These are phyloP conservation scores for Acidomyces sp. DNA, from an alignment of 495 filamentous ascomycete species.

Conservation along the genomic window DNA sequence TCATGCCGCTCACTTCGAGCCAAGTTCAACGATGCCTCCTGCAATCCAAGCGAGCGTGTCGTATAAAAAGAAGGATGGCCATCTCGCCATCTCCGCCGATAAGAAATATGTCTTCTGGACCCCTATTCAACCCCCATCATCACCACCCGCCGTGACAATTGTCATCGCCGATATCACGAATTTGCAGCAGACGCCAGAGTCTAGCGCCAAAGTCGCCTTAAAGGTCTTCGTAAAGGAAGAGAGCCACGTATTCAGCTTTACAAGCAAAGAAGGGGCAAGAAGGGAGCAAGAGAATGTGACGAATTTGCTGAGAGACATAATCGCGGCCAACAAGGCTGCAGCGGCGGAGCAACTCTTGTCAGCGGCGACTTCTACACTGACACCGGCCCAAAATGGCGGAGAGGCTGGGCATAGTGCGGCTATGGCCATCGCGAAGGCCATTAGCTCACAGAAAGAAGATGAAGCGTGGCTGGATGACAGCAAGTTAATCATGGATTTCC, in stretches of 20 bases:
- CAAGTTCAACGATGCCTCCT: too few species aligned
- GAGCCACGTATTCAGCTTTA: conserved; percentile 76
- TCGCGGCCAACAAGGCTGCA: conserved; percentile 51
- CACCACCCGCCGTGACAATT: conserved; percentile 50
- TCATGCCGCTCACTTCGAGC: too few species aligned
- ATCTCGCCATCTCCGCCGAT: conserved; percentile 57
- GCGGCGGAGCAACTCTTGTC: conserved; percentile 26
- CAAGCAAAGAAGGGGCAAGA: conserved; percentile 58
- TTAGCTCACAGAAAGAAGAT: conserved; percentile 29
- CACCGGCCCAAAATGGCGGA: conserved; percentile 26
- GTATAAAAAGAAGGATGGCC: conserved; percentile 96
- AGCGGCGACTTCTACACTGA: conserved; percentile 24
- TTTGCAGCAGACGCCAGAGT: conserved; percentile 82
- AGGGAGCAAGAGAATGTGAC: conserved; percentile 73
- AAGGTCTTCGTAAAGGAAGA: conserved; percentile 68
- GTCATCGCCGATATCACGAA: conserved; percentile 69
- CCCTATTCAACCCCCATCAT: conserved; percentile 43
- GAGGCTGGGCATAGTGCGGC: conserved; percentile 37
- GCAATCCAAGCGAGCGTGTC: conserved; percentile 40
- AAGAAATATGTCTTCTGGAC: conserved; percentile 66
- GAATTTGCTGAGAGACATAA: conserved; percentile 60
- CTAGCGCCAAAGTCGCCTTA: conserved; percentile 72
- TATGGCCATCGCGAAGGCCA: conserved; percentile 47
- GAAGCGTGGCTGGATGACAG: conserved; percentile 64
- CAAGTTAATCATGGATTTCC: conserved; percentile 54